These are phyloP conservation scores for Neurospora sp. DNA, from an alignment of 495 filamentous ascomycete species.

Conservation along the genomic window DNA sequence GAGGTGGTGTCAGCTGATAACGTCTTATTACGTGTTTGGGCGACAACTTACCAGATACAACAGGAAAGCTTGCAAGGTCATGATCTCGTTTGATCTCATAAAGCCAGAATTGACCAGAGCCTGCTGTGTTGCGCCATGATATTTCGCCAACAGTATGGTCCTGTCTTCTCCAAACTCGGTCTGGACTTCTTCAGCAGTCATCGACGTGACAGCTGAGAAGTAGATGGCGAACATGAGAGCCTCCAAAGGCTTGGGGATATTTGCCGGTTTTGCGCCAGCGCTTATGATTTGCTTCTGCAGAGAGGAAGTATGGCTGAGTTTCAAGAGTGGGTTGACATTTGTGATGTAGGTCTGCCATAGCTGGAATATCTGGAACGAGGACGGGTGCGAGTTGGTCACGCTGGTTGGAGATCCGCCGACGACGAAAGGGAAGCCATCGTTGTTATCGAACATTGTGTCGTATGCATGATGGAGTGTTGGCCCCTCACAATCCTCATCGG, in stretches of 20 bases:
- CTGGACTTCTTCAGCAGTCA: constrained; percentile 42
- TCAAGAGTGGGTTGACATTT: constrained; percentile 62
- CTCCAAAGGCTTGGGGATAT: constrained; percentile 40
- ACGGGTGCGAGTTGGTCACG: constrained; percentile 51
- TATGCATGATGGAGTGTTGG: constrained; percentile 44
- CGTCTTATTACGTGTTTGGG: neutral
- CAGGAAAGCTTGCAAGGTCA: constrained; percentile 44
- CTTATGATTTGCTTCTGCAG: constrained; percentile 45
- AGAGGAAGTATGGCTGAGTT: constrained; percentile 56
- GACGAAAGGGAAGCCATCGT: constrained; percentile 50
- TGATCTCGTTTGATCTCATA: constrained; percentile 44
- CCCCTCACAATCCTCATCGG: constrained; percentile 51
- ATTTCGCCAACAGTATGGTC: constrained; percentile 33
- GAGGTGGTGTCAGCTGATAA: constrained; percentile 8
- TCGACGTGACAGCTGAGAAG: constrained; percentile 39
- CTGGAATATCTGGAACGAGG: constrained; percentile 58
- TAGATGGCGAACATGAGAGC: constrained; percentile 51
- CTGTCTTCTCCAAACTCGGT: constrained; percentile 39
- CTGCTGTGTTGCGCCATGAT: constrained; percentile 42
- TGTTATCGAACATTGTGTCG: constrained; percentile 42
- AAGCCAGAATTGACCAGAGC: constrained; percentile 48
- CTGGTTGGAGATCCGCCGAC: constrained; percentile 39
- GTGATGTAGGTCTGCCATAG: constrained; percentile 63
- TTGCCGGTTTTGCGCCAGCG: constrained; percentile 35
- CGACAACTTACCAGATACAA: constrained; percentile 41